A percentile compares a stretch with the other conserved stretches of the same genome.
Conservation (phyloP, 2,329 filamentous ascomycete genomes). For the Pyrenophora graminea region DNA sequence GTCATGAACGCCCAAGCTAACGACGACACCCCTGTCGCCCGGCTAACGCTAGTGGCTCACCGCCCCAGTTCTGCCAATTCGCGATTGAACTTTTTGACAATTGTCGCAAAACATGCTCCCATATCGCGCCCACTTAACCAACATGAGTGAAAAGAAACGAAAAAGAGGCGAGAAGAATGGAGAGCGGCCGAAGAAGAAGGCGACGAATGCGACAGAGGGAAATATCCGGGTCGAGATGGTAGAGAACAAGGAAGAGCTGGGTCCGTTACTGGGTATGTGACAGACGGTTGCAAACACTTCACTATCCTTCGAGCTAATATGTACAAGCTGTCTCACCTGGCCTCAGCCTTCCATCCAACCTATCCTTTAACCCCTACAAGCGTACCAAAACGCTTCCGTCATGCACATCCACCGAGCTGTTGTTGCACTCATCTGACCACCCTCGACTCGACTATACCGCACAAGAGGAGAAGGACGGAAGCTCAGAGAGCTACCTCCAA, state of each 20-base stretch:
- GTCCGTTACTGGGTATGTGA: constrained; percentile 55
- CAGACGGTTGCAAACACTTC: rapidly evolving
- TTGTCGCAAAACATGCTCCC: constrained; percentile 13
- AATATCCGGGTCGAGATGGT: constrained; percentile 52
- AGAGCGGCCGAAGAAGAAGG: constrained; percentile 50
- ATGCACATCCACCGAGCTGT: constrained; percentile 50
- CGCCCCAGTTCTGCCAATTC: constrained; percentile 30
- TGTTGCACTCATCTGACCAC: constrained; percentile 65
- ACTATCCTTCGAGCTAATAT: not conserved
- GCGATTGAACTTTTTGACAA: constrained; percentile 32
- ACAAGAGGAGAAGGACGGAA: constrained; percentile 53
- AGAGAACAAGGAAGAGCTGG: constrained; percentile 53
- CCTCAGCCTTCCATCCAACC: constrained; percentile 44
- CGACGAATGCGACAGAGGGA: constrained; percentile 46
- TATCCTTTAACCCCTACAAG: constrained; percentile 57
- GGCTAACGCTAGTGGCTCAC: constrained; percentile 14
- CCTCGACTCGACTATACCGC: constrained; percentile 64
- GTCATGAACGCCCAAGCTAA: constrained; percentile 13
- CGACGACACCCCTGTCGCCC: constrained; percentile 8
- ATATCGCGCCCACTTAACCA: constrained; percentile 17
- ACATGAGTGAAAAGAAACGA: constrained; percentile 46
- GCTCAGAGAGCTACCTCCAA: constrained; percentile 56
- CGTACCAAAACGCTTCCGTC: constrained; percentile 30
- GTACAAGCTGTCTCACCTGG: constrained; percentile 49
- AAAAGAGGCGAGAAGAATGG: constrained; percentile 41